Percentiles rank a stretch among this genome's conserved stretches.
These are phyloP conservation scores for Ogataea kodamae DNA, from an alignment of 805 yeast species.

Conservation along the genomic window DNA sequence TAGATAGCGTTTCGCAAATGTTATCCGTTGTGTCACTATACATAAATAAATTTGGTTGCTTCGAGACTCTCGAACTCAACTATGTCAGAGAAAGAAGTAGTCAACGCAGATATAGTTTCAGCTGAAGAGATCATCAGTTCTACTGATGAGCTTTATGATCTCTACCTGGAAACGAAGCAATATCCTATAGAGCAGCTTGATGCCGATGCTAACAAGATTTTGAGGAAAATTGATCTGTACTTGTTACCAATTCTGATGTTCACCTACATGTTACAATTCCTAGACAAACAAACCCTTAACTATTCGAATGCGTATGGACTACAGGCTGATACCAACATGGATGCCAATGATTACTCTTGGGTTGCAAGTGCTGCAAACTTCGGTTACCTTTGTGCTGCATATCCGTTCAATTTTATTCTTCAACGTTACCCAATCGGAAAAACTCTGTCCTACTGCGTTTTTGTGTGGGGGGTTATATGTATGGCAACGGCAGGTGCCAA, in stretches of 20 bases:
- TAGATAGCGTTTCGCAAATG: not conserved
- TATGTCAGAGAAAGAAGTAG: constrained; percentile 1
- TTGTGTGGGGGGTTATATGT: constrained; percentile 46
- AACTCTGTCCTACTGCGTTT: constrained; percentile 34
- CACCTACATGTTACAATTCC: constrained; percentile 43
- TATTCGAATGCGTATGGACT: constrained; percentile 45
- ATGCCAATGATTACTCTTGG: constrained; percentile 41
- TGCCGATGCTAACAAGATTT: constrained; percentile 3
- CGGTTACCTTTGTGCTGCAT: constrained; percentile 45
- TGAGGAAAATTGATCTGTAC: constrained; percentile 42
- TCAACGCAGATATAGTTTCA: not conserved
- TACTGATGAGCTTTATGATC: constrained; percentile 6
- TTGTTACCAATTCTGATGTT: constrained; percentile 47
- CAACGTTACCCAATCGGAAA: constrained; percentile 48
- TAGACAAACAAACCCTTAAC: constrained; percentile 54
- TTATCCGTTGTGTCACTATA: too few species aligned
- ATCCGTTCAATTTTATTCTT: constrained; percentile 41
- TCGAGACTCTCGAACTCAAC: not conserved
- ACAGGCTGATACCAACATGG: constrained; percentile 34
- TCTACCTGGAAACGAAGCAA: constrained; percentile 5
- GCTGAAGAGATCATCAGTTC: constrained; percentile 1
- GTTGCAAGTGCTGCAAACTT: constrained; percentile 35
- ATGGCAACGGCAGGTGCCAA: constrained; percentile 45
- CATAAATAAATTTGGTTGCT: not conserved
- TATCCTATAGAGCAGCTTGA: constrained; percentile 5